Evolutionary conservation across 257 asterid genomes (phyloP), one percentile per base, ranked within the genome.

Genomic region (Solanum ossicruentum): DNA sequence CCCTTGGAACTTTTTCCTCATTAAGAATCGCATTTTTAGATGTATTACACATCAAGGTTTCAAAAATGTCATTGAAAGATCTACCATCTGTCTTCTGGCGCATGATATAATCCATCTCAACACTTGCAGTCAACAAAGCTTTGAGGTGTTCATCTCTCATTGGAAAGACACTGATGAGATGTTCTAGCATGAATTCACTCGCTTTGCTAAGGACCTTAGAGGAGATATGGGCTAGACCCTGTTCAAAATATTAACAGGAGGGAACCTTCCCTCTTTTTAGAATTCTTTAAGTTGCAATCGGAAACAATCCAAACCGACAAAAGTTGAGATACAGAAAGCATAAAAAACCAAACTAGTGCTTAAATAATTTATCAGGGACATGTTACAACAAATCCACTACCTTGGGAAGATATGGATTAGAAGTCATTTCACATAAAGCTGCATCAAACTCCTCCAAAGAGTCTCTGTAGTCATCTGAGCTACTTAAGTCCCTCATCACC

Each of bases 91-190:
- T 63, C 82, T 88, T 84, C 47, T 66, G 87, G 86, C 70, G 90
- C 83, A 70, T 85, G 83, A 87, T 88, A 83, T 86, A 23, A 84
- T 95, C 97, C 91, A 90, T 89, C 93, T 93, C 93, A 79, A 91
- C 87, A n/a, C 88, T 82, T 39, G 98, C 95, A 58, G 85, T 56
- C 21, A 91, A 28, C 54, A 88, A 28, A 87, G 94, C 93, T 88
- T 89, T 94, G 13, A 95, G 89, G 87, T 92, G 95, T 13, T 90
- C 78, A 57, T 93, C 98, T 79, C 97, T 91, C 86, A 94, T 66
- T 9, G 98, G 94, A 28, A 94, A 87, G 12, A 95, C 43, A 6
- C 90, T 91, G 79, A 91, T 85, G 41, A 95, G 89, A 80, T 83
- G 91, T 86, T 90, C 88, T 73, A 93, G 70, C 85, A 94, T 80